phyloP scores from a whole-genome alignment of 495 filamentous ascomycete species.

The Letharia columbiana region DNA sequence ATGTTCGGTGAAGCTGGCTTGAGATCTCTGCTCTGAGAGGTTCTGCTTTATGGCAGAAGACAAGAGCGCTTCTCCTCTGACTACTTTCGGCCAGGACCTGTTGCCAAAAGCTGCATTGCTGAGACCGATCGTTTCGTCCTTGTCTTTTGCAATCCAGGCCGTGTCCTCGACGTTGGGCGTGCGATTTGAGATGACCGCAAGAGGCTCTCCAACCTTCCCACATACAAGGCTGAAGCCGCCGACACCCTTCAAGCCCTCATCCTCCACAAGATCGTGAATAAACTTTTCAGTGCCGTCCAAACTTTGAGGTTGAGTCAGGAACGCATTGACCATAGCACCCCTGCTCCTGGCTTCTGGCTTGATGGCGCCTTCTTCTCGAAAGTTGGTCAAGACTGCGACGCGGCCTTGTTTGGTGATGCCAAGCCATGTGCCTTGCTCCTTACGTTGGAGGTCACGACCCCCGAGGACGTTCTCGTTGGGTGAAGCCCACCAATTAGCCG shows the following conservation, averaged over 20 bases:
- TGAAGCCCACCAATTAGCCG: conserved; percentile 71
- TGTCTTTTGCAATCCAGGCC: conserved; percentile 57
- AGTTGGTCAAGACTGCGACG: conserved; percentile 90
- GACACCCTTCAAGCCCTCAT: conserved; percentile 59
- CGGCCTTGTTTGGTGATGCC: conserved; percentile 78
- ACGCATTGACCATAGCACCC: conserved; percentile 80
- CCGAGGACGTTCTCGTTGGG: conserved; percentile 55
- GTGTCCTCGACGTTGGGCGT: conserved; percentile 53
- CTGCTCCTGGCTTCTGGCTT: conserved; percentile 57
- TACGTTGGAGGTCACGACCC: conserved; percentile 58
- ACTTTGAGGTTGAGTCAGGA: conserved; percentile 47
- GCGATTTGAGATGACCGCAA: conserved; percentile 89
- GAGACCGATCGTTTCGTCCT: conserved; percentile 63
- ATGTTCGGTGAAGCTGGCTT: conserved; percentile 60
- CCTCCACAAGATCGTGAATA: conserved; percentile 57
- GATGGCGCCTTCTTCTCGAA: conserved; percentile 63
- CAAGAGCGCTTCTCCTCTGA: conserved; percentile 45
- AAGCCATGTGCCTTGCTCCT: conserved; percentile 81
- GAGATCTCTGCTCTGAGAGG: conserved; percentile 40
- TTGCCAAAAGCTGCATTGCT: conserved; percentile 78
- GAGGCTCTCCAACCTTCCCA: conserved; percentile 64
- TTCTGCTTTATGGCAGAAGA: conserved; percentile 39
- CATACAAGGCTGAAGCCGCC: conserved; percentile 92
- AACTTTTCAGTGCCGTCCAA: conserved; percentile 49
- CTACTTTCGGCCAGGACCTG: conserved; percentile 75